Base-by-base conservation (phyloP, 2,329 filamentous ascomycete genomes). In the Colletotrichum noveboracense region DNA sequence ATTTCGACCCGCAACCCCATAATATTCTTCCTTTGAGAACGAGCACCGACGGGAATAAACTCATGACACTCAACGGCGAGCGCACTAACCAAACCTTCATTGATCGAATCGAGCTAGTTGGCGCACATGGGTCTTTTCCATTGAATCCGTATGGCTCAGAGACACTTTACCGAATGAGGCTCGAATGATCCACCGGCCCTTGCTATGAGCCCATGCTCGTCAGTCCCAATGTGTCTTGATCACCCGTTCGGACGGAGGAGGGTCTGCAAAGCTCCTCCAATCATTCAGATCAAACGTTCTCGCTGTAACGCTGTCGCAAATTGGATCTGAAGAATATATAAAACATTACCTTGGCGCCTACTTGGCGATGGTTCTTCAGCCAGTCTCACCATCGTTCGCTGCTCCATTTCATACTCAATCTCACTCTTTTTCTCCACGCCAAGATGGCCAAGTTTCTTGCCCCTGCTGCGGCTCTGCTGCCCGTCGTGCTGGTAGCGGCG, bases 251-350 rank as follows among this genome's bases (percentile, higher is more conserved):
- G 74, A 73, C 58, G 73, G 62, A 60, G 14, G 26, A 75, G 62
- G 62, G 69, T 36, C 52, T 32, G 18, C 34, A 26, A 21, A 64
- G 26, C 24, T 74, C 70, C 64, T 65, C 74, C 70, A 73, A 69
- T 74, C 65, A 64, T 32, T 48, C 32, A 52, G 14, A 16, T 24
- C 28, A 66, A 65, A 32, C 65, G 58, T 28, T 62, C 26, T 26
- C 14, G 60, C 48, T 65, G 70, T 55, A 32, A 36, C 48, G 18
- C n/a, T 69, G 34, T 26, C 24, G 34, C 56, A 62, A 28, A 12
- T 32, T 65, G 58, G 70, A 65, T 65, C 70, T 69, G 64, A 58
- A 48, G 30, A 60, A 68, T 73, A 74, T 76, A 69, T 76, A 76
- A 52, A n/a, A 38, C 58, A 64, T 69, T 60, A 4, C 56, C 73